A percentile compares a stretch with the other conserved stretches of the same genome.
Conservation (phyloP, 306 rosid species). For the Lathyrus tuberosus region DNA sequence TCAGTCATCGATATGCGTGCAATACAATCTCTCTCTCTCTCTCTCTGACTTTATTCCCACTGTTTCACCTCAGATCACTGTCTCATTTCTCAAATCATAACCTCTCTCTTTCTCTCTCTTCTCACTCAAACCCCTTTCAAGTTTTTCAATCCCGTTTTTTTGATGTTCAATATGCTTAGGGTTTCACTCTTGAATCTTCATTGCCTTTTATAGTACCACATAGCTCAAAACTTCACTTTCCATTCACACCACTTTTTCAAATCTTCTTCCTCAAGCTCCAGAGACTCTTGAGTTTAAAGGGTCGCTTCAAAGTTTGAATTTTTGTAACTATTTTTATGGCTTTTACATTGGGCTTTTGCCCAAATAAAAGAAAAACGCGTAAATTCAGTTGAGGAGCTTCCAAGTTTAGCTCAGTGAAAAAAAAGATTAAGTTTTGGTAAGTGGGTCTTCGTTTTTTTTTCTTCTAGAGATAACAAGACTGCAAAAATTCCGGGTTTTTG, state of each 20-base stretch:
- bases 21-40: conserved; percentile 20
- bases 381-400: conserved; percentile 5
- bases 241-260: conserved; percentile 22
- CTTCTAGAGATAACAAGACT: neutral
- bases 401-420: neutral
- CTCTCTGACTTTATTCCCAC: conserved; percentile 49
- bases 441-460: conserved; percentile 1
- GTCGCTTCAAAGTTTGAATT: conserved; percentile 21
- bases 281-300: neutral
- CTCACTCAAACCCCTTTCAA: conserved; percentile 14
- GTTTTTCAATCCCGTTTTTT: neutral
- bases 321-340: conserved; percentile 10
- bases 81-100: conserved; percentile 28
- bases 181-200: conserved; percentile 35
- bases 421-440: neutral
- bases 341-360: conserved; percentile 38
- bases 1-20: conserved; percentile 56
- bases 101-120: conserved; percentile 26
- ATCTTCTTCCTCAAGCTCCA: conserved; percentile 48
- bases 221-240: conserved; percentile 26
- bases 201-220: conserved; percentile 12
- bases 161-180: conserved; percentile 41
- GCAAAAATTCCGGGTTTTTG: conserved; percentile 2
- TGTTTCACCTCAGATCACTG: conserved; percentile 58
- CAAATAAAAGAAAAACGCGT: conserved; percentile 12